Conservation (phyloP, 148 eudicot genomes). For the Cornus florida region DNA sequence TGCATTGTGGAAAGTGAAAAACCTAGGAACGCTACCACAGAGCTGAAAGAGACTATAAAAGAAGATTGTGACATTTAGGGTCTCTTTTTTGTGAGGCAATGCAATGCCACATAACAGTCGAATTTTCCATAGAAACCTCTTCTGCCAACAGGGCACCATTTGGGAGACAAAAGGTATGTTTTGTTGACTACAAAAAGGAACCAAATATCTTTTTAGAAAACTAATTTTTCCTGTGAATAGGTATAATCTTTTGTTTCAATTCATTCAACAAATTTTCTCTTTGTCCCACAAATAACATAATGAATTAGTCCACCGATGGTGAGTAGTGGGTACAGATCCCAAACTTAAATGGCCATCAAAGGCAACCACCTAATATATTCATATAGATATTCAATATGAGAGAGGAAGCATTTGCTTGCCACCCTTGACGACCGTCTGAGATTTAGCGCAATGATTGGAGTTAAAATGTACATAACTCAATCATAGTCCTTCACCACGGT, state of each 20-base stretch:
- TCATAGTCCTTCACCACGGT: not conserved
- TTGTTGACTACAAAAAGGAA: not conserved
- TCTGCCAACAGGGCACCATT: not conserved
- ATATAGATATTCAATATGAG: not conserved
- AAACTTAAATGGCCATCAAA: not conserved
- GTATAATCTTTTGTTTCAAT: not conserved
- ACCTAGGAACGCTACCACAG: not conserved
- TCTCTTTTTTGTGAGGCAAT: not conserved
- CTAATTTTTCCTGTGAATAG: not conserved
- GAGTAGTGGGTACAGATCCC: not conserved
- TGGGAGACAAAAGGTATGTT: not conserved
- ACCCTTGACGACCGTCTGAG: not conserved
- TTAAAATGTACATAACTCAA: too few species aligned
- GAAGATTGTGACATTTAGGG: not conserved
- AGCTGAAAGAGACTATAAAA: not conserved
- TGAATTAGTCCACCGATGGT: not conserved
- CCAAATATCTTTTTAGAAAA: not conserved
- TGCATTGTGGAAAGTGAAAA: constrained; percentile 33
- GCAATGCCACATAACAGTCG: not conserved
- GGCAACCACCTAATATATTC: not conserved
- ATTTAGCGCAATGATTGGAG: too few species aligned
- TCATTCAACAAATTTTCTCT: not conserved
- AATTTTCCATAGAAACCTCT: not conserved
- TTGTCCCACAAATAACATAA: not conserved
- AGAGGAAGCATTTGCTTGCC: not conserved